phyloP scores from a whole-genome alignment of 371 early-diverging fungal species.

The Thermomucor indicae-seudaticae region DNA sequence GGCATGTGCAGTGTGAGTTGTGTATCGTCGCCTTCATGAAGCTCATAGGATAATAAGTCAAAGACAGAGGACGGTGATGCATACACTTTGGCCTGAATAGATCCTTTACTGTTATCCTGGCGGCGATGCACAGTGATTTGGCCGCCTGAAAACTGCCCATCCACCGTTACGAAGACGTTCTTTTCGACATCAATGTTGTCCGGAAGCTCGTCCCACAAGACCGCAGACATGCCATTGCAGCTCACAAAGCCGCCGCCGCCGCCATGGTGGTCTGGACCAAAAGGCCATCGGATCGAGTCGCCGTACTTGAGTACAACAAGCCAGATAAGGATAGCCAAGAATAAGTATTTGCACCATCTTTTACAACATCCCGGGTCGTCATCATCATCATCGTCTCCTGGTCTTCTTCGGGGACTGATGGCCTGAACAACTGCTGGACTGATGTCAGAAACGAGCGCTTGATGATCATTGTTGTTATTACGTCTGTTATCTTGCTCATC shows the following conservation, averaged over 20 bases:
- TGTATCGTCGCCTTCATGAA: slow-evolving; percentile 5
- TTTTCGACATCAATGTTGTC: slow-evolving; percentile 5
- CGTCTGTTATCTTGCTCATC: no score
- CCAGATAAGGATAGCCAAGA: slow-evolving; percentile 14
- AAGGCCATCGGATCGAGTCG: neutral
- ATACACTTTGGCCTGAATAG: slow-evolving; percentile 4
- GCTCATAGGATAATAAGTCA: slow-evolving; percentile 2
- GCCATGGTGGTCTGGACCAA: neutral
- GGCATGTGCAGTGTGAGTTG: slow-evolving; percentile 7
- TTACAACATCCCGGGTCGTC: slow-evolving; percentile 12
- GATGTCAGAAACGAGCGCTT: no score
- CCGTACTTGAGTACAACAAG: slow-evolving; percentile 16
- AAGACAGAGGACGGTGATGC: slow-evolving; percentile 2
- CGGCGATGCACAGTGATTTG: slow-evolving; percentile 8
- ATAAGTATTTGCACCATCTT: slow-evolving; percentile 19
- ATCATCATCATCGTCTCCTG: slow-evolving; percentile 2
- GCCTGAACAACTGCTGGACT: no score
- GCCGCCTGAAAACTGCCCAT: slow-evolving; percentile 10
- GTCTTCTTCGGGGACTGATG: no score
- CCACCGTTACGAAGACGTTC: slow-evolving; percentile 3
- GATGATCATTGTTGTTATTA: no score
- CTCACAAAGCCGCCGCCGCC: neutral
- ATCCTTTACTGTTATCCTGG: slow-evolving; percentile 5
- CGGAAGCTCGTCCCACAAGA: slow-evolving; percentile 13
- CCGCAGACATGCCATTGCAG: slow-evolving; percentile 4